Conservation (phyloP, 1,139 yeast species). For the Candida glucosophila region DNA sequence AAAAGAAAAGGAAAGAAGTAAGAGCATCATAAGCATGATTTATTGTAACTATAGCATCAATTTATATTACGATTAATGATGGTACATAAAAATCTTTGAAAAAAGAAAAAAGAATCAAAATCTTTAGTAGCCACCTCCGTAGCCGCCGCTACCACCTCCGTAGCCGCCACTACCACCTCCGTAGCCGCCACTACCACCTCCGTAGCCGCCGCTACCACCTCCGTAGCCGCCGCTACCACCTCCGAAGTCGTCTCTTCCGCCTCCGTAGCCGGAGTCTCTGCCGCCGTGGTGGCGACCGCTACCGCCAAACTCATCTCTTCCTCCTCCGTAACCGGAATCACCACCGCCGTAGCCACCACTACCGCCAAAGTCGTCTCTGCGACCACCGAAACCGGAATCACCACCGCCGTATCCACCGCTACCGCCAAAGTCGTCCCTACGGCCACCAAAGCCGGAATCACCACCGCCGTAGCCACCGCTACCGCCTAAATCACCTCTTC, state of each 20-base stretch:
- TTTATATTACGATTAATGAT: too few species aligned
- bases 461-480: slow-evolving; percentile 7
- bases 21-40: too few species aligned
- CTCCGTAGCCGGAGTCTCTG: slow-evolving; percentile 7
- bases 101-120: slow-evolving; percentile 1
- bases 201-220: slow-evolving; percentile 8
- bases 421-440: slow-evolving; percentile 6
- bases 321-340: slow-evolving; percentile 7
- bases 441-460: slow-evolving; percentile 8
- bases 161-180: too few species aligned
- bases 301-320: slow-evolving; percentile 6
- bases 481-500: slow-evolving; percentile 8
- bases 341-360: slow-evolving; percentile 6
- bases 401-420: slow-evolving; percentile 4
- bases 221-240: slow-evolving; percentile 9
- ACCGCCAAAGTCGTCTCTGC: slow-evolving; percentile 6
- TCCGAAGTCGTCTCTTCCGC: slow-evolving; percentile 4
- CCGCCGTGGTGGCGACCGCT: slow-evolving; percentile 13
- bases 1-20: too few species aligned
- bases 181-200: slow-evolving; percentile 5
- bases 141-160: slow-evolving; percentile 4
- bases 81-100: too few species aligned
- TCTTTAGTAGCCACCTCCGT: slow-evolving; percentile 4
- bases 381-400: slow-evolving; percentile 4
- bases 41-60: too few species aligned